Evolutionary conservation across 75 land plant genomes (phyloP), one percentile per base, ranked within the genome.

Genomic region (Sequoiadendron giganteum): DNA sequence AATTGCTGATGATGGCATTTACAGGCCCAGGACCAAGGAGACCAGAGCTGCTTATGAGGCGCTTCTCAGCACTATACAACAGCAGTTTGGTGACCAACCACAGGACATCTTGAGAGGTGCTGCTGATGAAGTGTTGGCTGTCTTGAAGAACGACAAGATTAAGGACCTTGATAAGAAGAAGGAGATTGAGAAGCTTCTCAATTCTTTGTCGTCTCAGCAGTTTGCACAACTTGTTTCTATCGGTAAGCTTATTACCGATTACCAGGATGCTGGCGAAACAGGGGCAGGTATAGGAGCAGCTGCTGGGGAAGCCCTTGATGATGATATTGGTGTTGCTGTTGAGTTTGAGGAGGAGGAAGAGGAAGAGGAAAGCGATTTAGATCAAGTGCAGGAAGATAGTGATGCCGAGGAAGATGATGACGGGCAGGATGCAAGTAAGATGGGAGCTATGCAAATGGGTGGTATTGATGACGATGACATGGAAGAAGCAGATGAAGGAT

Each of bases 41-140:
- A 98, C 99, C 0, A 89, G 99, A 54, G 99, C 99, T 19, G 99
- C 99, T 1, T 98, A 97, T 85, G 99, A 98, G 92, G 95, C 95
- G 0, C 92, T 98, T 88, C 93, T 98, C 14, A 95, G 97, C 84
- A 88, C 95, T 0, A 95, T 98, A 34, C 99, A 98, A 88, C 96
- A 94, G 86, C 96, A 98, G 88, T 91, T 98, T 88, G 99, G 99
- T 34, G 97, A 96, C 76, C 99, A 97, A 90, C 99, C 97, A 1
- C 95, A 95, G 90, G 98, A 92, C 88, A 92, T 98, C 42, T 89
- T 97, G 54, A 90, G 96, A 42, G 97, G 95, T 11, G 99, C 97
- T 16, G 99, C 97, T 1, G 99, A 97, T 91, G 98, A 96, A 85
- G 98, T 98, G 2, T 85, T 98, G 48, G 95, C 93, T 18, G 95